A percentile compares a stretch with the other conserved stretches of the same genome.
Evolutionary conservation across 2,329 filamentous ascomycete species (phyloP).

Genomic region (Colletotrichum limetticola): DNA sequence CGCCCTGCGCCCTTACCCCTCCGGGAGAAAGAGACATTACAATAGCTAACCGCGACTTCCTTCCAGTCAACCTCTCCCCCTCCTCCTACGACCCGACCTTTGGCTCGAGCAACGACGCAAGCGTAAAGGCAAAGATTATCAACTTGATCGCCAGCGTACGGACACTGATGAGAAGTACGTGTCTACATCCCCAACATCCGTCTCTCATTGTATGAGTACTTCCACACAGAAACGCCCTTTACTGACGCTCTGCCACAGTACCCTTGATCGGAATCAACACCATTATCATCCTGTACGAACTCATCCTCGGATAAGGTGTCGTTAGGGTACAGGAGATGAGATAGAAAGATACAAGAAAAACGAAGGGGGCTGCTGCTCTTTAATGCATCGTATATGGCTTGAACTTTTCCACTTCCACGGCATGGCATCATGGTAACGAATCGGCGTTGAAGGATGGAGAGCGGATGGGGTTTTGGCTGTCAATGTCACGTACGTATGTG

Average conservation of each 20-base stretch:
- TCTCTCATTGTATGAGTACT: too few relatives aligned
- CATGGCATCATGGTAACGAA: slow-evolving; percentile 31
- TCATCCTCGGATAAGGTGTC: slow-evolving; percentile 73
- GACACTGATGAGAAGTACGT: slow-evolving; percentile 87
- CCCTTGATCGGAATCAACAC: slow-evolving; percentile 87
- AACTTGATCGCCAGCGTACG: slow-evolving; percentile 91
- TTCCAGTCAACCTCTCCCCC: slow-evolving; percentile 76
- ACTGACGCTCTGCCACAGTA: slow-evolving; percentile 62
- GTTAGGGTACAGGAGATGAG: not conserved
- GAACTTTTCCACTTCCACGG: slow-evolving; percentile 1
- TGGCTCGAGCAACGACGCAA: slow-evolving; percentile 76
- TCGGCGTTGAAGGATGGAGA: slow-evolving; percentile 23
- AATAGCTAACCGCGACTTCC: not conserved
- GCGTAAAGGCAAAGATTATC: slow-evolving; percentile 87
- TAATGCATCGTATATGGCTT: slow-evolving; percentile 5
- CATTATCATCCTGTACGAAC: slow-evolving; percentile 84
- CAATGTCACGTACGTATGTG: not conserved
- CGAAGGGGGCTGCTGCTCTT: not conserved
- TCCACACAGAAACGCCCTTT: not conserved
- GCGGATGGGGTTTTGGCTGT: slow-evolving; percentile 9
- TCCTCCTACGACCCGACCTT: slow-evolving; percentile 80
- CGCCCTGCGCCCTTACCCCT: not conserved
- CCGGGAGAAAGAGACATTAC: not conserved
- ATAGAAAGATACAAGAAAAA: not conserved
- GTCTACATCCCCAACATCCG: too few relatives aligned